phyloP scores from a whole-genome alignment of 345 rosid species.

The Citrus hindsii region DNA sequence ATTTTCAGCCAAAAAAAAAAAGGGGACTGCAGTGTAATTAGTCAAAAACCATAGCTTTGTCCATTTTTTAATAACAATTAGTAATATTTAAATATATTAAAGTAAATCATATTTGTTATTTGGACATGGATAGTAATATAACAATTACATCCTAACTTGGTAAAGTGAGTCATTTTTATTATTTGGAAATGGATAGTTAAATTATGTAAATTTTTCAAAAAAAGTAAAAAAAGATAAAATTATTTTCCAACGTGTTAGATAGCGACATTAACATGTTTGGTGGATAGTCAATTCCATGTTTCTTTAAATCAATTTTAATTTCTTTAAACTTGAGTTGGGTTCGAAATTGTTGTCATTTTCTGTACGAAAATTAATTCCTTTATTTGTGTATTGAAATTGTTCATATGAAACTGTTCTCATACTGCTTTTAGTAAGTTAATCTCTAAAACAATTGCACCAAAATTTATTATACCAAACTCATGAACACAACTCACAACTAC shows the following conservation, averaged over 20 bases:
- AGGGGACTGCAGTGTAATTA: no score
- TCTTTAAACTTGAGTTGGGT: neutral
- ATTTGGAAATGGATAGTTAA: no score
- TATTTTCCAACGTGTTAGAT: neutral
- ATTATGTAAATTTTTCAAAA: no score
- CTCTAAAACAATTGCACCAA: neutral
- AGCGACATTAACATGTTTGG: neutral
- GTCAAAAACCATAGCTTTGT: no score
- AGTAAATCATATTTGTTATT: no score
- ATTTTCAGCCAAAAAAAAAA: no score
- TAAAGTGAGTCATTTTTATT: no score
- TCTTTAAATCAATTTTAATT: neutral
- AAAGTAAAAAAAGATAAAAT: no score
- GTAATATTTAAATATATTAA: no score
- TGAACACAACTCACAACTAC: neutral
- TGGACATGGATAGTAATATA: no score
- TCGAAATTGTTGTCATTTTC: neutral
- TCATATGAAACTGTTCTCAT: neutral
- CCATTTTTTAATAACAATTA: no score
- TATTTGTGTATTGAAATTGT: neutral
- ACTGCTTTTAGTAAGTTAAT: neutral
- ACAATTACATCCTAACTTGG: no score
- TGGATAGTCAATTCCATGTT: conserved; percentile 11
- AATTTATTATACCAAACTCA: neutral
- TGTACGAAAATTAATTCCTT: neutral